A percentile compares a stretch with the other conserved stretches of the same genome.
Conservation (phyloP, 352 stramenopile genomes). For the Phytophthora macrochlamydospora region DNA sequence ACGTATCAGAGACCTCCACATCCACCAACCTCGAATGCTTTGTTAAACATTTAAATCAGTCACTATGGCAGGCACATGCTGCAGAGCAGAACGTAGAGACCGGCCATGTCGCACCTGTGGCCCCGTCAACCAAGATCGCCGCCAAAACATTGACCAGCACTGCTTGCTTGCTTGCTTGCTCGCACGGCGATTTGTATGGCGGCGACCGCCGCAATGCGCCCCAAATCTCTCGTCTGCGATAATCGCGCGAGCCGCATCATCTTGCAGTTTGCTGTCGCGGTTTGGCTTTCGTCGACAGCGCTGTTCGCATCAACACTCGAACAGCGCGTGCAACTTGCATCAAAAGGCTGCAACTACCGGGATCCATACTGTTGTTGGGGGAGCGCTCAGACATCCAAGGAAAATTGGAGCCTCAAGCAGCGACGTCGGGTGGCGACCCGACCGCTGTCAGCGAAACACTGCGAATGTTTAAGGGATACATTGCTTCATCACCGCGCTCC, state of each 20-base stretch:
- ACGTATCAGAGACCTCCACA: too few relatives aligned
- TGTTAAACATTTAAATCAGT: neutral
- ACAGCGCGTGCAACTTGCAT: conserved; percentile 51
- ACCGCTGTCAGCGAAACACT: conserved; percentile 82
- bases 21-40: neutral
- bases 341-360: neutral
- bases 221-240: neutral
- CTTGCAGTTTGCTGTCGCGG: neutral
- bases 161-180: too few relatives aligned
- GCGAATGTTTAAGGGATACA: conserved; percentile 73
- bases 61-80: neutral
- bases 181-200: too few relatives aligned
- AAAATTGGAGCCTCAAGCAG: conserved; percentile 72
- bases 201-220: too few relatives aligned
- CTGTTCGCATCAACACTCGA: conserved; percentile 48
- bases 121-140: neutral
- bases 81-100: neutral
- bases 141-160: neutral
- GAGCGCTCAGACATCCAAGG: conserved; percentile 52
- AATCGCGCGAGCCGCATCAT: neutral
- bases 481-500: conserved; percentile 62
- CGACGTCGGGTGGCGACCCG: conserved; percentile 63
- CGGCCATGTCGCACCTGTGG: neutral
- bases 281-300: neutral
- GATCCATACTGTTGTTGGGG: neutral